Base-by-base conservation (phyloP, 2,329 filamentous ascomycete genomes). In the Aspergillus unguis region DNA sequence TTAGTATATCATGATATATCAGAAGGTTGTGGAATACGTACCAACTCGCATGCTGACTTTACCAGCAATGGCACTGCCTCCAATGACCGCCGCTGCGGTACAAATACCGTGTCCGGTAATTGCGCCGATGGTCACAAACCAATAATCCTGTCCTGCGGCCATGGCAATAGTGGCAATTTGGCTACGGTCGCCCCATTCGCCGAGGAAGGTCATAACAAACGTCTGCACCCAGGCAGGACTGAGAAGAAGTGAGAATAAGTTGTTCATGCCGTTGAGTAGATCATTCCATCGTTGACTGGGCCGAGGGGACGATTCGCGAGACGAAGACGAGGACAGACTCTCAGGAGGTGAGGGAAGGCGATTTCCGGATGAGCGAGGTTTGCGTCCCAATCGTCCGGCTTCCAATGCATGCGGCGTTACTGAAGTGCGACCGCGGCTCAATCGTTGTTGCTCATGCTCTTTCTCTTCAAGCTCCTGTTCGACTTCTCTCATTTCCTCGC, bases 141-240 rank as follows among this genome's bases (percentile, higher is more conserved):
- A 97, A 72, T 97, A 99, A 70, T 99, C 94, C 71, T 95, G 90
- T 23, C 94, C 94, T 32, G 94, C 92, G 45, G 94, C 94, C 94
- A 99, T 99, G 49, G 94, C 94, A 67, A 99, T 95, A 0, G 94
- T 99, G 25, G 94, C 94, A 65, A 99, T 97, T 75, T 99, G 94
- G 69, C 90, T 95, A 61, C 94, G 85, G 67, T 99, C 94, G 52
- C 94, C 94, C 94, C 94, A 99, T 72, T 99, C 94, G 37, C 94
- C 94, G 29, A 99, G 76, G 75, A 99, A 99, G 2, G 94, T 99
- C 94, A 99, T 99, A 63, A 95, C 84, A 68, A 99, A 99, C 0
- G 94, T 99, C 74, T 97, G 92, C 10, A 99, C 94, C 94, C 94
- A 99, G 0, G 92, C 94, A 1, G 94, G 94, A 71, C 90, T 96